Evolutionary conservation across 306 rosid species (phyloP), one percentile per base, ranked within the genome.

Genomic region (Pterocarpus santalinus): DNA sequence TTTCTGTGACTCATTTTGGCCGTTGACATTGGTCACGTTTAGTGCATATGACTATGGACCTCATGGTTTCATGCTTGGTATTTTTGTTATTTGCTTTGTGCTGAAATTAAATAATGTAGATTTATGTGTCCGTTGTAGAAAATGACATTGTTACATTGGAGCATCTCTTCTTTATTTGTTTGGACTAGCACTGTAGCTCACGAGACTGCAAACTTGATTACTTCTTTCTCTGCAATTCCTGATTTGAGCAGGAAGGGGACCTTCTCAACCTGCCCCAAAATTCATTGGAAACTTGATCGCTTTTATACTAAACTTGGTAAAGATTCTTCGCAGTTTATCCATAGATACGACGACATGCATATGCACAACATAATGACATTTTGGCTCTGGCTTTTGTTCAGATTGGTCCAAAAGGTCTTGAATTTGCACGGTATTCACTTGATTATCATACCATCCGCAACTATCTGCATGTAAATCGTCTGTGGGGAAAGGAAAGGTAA

Each of bases 361-460:
- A 32, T 41, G 76, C 69, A 9, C 1, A 22, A 16, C 35, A 64
- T 22, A 22, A 43, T 79, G n/a, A 62, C 63, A 36, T 63, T 55
- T 70, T 84, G 38, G 81, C 52, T 77, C 68, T 86, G 28, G 30
- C 72, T 75, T 47, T 67, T 53, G 32, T 57, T 75, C 86, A 95
- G 98, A 75, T 95, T 80, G 99, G 99, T 71, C 98, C 98, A 15
- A 95, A 89, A 81, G 98, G 99, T 70, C 84, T 95, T 80, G 97
- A 95, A 81, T 95, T 95, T 66, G 99, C 98, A 43, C 97, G 98
- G 13, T 95, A 93, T 81, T 95, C 99, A 32, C 97, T 93, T 43
- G 99, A 95, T 86, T 95, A 95, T 85, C 99, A 95, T 65, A 95
- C 99, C 79, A 95, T 95, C 71, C 88, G 99, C 77, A 95, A 95